Evolutionary conservation across 2,329 filamentous ascomycete genomes (phyloP).

Genomic region (Bipolaris bicolor): DNA sequence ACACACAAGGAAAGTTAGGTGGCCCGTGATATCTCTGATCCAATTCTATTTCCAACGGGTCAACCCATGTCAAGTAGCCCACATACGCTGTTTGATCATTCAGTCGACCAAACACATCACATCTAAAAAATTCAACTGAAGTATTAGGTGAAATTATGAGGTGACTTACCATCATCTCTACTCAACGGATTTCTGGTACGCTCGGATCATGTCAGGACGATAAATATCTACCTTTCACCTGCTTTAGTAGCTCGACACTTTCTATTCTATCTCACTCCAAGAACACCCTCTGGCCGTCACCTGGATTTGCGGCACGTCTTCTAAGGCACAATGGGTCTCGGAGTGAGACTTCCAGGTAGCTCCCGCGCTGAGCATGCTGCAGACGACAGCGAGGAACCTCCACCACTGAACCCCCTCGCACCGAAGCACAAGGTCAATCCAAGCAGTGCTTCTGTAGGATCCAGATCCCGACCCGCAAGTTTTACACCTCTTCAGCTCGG

Average conservation of each 20-base stretch:
- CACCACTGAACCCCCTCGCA: slow-evolving; percentile 1
- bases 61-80: not conserved
- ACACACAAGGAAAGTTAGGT: not conserved
- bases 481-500: slow-evolving; percentile 13
- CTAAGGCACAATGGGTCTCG: not conserved
- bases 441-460: not conserved
- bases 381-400: not conserved
- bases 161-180: not conserved
- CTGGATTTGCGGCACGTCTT: not conserved
- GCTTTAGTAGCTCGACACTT: not conserved
- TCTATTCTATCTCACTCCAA: not conserved
- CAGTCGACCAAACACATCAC: not conserved
- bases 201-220: not conserved
- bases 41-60: not conserved
- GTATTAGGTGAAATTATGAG: not conserved
- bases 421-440: not conserved
- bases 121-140: no score
- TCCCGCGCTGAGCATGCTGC: not conserved
- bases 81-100: not conserved
- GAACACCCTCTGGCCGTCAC: not conserved
- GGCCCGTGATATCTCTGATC: not conserved
- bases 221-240: not conserved
- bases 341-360: not conserved
- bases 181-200: not conserved
- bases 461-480: slow-evolving; percentile 4